Base-by-base conservation (phyloP, 2,329 filamentous ascomycete species). In the Stemphylium vesicarium region DNA sequence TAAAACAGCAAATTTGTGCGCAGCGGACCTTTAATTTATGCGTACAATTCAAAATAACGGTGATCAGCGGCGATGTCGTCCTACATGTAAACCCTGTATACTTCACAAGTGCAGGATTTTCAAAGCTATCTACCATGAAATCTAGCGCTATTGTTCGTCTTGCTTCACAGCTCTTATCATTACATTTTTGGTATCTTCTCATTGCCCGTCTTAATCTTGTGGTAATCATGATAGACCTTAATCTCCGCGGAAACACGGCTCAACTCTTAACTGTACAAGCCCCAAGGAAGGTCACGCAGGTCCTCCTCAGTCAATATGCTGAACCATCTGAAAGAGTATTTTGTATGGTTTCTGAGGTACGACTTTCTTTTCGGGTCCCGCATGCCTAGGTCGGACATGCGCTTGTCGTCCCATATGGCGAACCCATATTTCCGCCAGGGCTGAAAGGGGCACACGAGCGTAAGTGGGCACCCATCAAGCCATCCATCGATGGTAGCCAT, bases 321-420 rank as follows among this genome's bases (percentile, higher is more conserved):
- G 8, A 6, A 50, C 48, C 39, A 44, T 33, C 33, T 7, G 38
- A 50, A 44, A 44, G 48, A 50, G 39, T 50, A 50, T 31, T 3
- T 0, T 42, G 41, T 22, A 49, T 22, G 32, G 44, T 50, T 57
- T 26, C 41, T 26, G 22, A 33, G 1, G 18, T 50, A 2, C 48
- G 43, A 20, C 44, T 2, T 16, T 18, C 31, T 16, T 32, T 13
- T 47, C 4, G 41, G 50, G 42, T 50, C 24, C 37, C 33, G 29
- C 50, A 57, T 57, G 50, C 55, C 45, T 12, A 57, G 46, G 39
- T 54, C 41, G 22, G n/a, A 37, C 46, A 57, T 57, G 42, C 50
- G 55, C 41, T 50, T 57, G 36, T 54, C 42, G 42, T 57, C 55
- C 50, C 50, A 57, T 43, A 57, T 51, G 20, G 50, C 50, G 38